A percentile compares a stretch with the other conserved stretches of the same genome.
These are phyloP conservation scores for Rhodotorula glutinis DNA, from an alignment of 1,284 basidiomycete species.

Conservation along the genomic window DNA sequence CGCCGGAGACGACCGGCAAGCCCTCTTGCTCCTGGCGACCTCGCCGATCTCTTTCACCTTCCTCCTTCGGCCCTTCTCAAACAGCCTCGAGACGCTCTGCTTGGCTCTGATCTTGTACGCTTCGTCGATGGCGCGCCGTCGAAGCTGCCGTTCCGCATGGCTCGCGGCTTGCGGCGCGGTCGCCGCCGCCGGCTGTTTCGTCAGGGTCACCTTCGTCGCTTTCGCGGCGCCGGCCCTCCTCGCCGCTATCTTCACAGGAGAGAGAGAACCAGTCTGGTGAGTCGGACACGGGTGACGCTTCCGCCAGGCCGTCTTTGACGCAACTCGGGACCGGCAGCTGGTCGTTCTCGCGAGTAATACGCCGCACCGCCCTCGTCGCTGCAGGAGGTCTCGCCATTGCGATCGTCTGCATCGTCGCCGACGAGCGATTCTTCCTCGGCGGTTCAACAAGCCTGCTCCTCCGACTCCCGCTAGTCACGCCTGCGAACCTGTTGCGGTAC, in stretches of 20 bases:
- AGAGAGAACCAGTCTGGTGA: too few relatives aligned
- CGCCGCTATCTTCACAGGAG: background rate
- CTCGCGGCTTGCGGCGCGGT: conserved; percentile 18
- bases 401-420: conserved; percentile 11
- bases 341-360: too few relatives aligned
- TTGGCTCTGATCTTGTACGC: conserved; percentile 33
- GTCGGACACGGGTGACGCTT: too few relatives aligned
- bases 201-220: conserved; percentile 45
- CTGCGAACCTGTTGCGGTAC: conserved; percentile 47
- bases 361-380: background rate
- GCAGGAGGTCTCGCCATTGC: conserved; percentile 7
- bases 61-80: conserved; percentile 47
- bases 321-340: too few relatives aligned
- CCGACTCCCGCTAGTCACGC: conserved; percentile 29
- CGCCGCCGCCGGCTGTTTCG: conserved; percentile 42
- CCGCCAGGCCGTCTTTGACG: too few relatives aligned
- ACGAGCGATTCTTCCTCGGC: conserved; percentile 27
- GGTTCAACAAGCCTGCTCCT: background rate
- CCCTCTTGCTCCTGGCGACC: conserved; percentile 38
- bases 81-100: conserved; percentile 44
- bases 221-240: conserved; percentile 40
- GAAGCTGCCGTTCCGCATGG: rapidly evolving
- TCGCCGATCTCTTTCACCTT: conserved; percentile 45
- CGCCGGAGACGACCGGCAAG: background rate
- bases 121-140: background rate